Evolutionary conservation across 2,329 filamentous ascomycete genomes (phyloP).

Genomic region (Trichoderma sp.): DNA sequence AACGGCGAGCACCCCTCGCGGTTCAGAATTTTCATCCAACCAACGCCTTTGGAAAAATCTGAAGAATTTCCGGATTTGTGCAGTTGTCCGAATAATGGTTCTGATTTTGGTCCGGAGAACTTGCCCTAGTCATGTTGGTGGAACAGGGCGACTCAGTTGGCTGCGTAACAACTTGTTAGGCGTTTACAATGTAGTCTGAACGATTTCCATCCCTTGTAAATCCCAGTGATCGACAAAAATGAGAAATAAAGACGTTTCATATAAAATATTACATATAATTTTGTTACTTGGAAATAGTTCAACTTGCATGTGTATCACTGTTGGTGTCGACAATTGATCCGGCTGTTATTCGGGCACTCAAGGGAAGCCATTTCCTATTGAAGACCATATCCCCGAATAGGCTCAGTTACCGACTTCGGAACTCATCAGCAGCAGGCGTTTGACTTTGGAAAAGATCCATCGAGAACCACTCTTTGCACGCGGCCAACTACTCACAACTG

Average conservation of each 20-base stretch:
- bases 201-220: too few relatives aligned
- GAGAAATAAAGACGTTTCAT: background rate
- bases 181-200: background rate
- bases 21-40: slow-evolving; percentile 8
- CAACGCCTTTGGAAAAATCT: background rate
- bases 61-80: background rate
- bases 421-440: slow-evolving; percentile 4
- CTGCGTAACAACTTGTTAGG: background rate
- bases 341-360: background rate
- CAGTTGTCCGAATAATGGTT: background rate
- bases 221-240: too few relatives aligned
- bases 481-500: background rate
- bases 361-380: background rate
- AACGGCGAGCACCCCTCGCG: slow-evolving; percentile 2
- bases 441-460: slow-evolving; percentile 16
- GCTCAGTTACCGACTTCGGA: slow-evolving; percentile 8
- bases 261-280: background rate
- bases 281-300: background rate
- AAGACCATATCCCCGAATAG: background rate
- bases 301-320: background rate
- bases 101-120: background rate
- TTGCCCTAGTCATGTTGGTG: background rate
- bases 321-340: background rate
- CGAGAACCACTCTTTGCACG: slow-evolving; percentile 5
- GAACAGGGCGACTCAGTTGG: background rate